phyloP scores from a whole-genome alignment of 768 basidiomycete species.

The Cubamyces lactineus region DNA sequence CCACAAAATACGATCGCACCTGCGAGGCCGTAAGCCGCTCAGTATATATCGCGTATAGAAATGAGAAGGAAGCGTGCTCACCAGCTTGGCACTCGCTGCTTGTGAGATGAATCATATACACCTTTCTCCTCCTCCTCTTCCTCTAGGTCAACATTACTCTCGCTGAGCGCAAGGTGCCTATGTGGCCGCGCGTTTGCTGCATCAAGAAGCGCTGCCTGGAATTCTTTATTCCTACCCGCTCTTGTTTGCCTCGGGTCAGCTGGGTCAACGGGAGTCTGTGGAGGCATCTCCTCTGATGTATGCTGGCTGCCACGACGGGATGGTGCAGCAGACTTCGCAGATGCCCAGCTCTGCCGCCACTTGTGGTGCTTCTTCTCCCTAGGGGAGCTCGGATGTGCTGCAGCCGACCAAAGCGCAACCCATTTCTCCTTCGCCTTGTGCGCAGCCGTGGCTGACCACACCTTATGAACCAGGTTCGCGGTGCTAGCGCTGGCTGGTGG shows the following conservation, averaged over 20 bases:
- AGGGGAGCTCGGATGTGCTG: slow-evolving; percentile 12
- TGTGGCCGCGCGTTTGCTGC: slow-evolving; percentile 18
- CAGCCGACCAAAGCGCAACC: slow-evolving; percentile 48
- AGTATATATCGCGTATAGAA: background rate
- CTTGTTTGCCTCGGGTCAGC: slow-evolving; percentile 16
- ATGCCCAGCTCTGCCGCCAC: slow-evolving; percentile 23
- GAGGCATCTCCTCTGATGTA: background rate
- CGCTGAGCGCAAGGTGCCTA: slow-evolving; percentile 31
- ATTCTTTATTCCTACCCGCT: slow-evolving; percentile 12
- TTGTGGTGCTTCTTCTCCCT: slow-evolving; percentile 10
- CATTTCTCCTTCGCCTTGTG: slow-evolving; percentile 61
- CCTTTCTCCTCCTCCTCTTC: slow-evolving; percentile 56
- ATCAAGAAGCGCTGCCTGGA: slow-evolving; percentile 18
- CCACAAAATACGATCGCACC: slow-evolving; percentile 87
- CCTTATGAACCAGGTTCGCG: slow-evolving; percentile 34
- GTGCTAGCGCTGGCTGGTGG: slow-evolving; percentile 24
- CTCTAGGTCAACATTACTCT: slow-evolving; percentile 44
- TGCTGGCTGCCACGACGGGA: slow-evolving; percentile 12
- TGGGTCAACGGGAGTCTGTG: slow-evolving; percentile 7
- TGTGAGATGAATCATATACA: slow-evolving; percentile 80
- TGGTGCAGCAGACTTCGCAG: slow-evolving; percentile 9
- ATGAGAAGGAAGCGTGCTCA: slow-evolving; percentile 37
- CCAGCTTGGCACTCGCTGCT: slow-evolving; percentile 87
- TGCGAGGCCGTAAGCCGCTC: slow-evolving; percentile 32
- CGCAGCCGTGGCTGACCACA: slow-evolving; percentile 45